Evolutionary conservation across 805 yeast genomes (phyloP), one percentile per base, ranked within the genome.

Genomic region (Candida nemodendra): DNA sequence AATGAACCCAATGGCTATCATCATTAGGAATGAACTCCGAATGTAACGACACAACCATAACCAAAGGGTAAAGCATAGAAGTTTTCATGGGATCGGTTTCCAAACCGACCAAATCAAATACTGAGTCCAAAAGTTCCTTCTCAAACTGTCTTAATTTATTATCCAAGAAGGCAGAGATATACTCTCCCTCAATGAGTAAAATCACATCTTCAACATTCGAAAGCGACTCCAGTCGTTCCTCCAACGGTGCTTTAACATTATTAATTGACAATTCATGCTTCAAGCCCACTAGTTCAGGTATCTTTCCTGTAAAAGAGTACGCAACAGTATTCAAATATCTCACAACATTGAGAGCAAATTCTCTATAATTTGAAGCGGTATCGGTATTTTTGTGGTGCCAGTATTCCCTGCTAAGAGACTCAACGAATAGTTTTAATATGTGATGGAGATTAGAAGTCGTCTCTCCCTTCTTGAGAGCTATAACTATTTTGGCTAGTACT

Each of bases 251-350:
- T 13, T 42, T 30, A 7, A 42, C 32, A 18, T 53, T 43, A 12
- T 47, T 42, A 17, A 54, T 35, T 4, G 45, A 37, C 7, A 56
- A 36, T 32, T 54, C 56, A 14, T 40, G 44, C 15, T 42, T 34
- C 28, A 56, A 31, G 16, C 41, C 30, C 2, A 45, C 34, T 24
- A 38, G 54, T 5, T 53, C 57, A 4, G 62, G 48, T 17, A 39
- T 31, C 7, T 42, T 38, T 5, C 32, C 30, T 27, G 57, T 32
- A 3, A 34, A 25, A 4, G 45, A 36, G 5, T 34, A 25, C 1
- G 54, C 51, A 16, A 59, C 56, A 0, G 57, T 48, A 30, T 48
- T 54, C 9, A 61, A 13, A 31, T 59, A 61, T 12, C 53, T 27
- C 1, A 56, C 27, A 4, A 53, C 21, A n/a, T 50, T 48, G 17